Evolutionary conservation across 495 filamentous ascomycete species (phyloP).

Genomic region (Tuber umbilicatum): DNA sequence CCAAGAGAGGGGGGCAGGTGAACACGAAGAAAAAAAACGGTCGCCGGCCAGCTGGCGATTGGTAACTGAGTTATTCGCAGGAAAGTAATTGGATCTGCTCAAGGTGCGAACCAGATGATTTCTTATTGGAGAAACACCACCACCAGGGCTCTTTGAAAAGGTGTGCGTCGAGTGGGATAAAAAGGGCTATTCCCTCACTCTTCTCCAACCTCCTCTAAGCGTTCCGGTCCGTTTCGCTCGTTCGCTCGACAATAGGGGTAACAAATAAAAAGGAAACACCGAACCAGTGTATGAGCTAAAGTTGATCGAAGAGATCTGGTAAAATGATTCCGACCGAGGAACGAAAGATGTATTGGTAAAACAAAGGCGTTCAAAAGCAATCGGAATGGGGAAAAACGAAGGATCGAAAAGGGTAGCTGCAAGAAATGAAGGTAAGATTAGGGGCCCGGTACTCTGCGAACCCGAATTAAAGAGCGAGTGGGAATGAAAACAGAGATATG

Average conservation of each 20-base stretch:
- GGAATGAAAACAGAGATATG: background rate
- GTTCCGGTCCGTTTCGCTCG: background rate
- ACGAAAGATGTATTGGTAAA: constrained; percentile 17
- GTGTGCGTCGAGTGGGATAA: background rate
- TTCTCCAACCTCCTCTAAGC: background rate
- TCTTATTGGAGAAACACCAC: constrained; percentile 11
- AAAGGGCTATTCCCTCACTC: background rate
- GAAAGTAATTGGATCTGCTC: constrained; percentile 7
- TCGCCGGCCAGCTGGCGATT: constrained; percentile 36
- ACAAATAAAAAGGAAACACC: background rate
- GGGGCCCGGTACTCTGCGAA: constrained; percentile 17
- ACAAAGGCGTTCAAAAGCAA: constrained; percentile 17
- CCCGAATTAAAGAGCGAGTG: constrained; percentile 16
- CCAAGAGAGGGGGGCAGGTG: constrained; percentile 27
- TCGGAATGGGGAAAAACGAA: constrained; percentile 16
- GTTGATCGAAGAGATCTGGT: background rate
- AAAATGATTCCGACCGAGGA: constrained; percentile 2
- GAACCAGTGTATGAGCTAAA: background rate
- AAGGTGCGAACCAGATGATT: constrained; percentile 14
- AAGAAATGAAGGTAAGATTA: constrained; percentile 11
- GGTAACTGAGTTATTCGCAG: constrained; percentile 19
- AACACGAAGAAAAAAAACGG: constrained; percentile 19
- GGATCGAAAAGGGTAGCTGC: constrained; percentile 10
- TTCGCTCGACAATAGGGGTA: background rate
- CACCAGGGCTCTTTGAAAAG: constrained; percentile 19